phyloP scores from a whole-genome alignment of 352 stramenopile genomes.

The Phytophthora cajani region DNA sequence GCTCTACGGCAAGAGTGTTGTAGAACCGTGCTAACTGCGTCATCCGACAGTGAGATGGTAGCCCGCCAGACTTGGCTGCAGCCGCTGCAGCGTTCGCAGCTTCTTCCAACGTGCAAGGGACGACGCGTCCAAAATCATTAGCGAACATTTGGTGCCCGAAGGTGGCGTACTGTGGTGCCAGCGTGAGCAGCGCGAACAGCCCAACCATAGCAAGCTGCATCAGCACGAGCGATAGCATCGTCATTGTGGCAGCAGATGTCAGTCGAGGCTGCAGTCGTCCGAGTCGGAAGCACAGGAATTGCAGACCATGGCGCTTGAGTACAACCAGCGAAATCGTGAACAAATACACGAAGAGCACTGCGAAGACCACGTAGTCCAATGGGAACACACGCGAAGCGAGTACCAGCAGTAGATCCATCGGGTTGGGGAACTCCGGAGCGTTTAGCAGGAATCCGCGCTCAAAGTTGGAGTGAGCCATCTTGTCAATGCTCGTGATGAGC shows the following conservation, averaged over 20 bases:
- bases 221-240: conserved; percentile 77
- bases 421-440: conserved; percentile 66
- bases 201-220: conserved; percentile 86
- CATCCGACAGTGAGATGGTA: conserved; percentile 66
- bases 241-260: conserved; percentile 79
- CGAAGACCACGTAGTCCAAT: conserved; percentile 86
- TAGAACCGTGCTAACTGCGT: conserved; percentile 85
- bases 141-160: conserved; percentile 84
- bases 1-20: conserved; percentile 72
- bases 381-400: conserved; percentile 78
- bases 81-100: conserved; percentile 52
- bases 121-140: conserved; percentile 48
- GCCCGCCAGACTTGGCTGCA: conserved; percentile 30
- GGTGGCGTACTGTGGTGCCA: conserved; percentile 86
- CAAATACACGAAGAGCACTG: conserved; percentile 79
- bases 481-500: conserved; percentile 83
- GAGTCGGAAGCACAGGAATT: conserved; percentile 82
- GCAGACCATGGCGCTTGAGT: conserved; percentile 77
- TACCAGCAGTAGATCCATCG: conserved; percentile 78
- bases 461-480: conserved; percentile 80
- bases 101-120: conserved; percentile 75
- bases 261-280: conserved; percentile 74
- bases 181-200: conserved; percentile 81
- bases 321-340: conserved; percentile 81
- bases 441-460: conserved; percentile 76